Conservation (phyloP, 192 early-diverging fungal species). For the Chytriomyces sp. region DNA sequence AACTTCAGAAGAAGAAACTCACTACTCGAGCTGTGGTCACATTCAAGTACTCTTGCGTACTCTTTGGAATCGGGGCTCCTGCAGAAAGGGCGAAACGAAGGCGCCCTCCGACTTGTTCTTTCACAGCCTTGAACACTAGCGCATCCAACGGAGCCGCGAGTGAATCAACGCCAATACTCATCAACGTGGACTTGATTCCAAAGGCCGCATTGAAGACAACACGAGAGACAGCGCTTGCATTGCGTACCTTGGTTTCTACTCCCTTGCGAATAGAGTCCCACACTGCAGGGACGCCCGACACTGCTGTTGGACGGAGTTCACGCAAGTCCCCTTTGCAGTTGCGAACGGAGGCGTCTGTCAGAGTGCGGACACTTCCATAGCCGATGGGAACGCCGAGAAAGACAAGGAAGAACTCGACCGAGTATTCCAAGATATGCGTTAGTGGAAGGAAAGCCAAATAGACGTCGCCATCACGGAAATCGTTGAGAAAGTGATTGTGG, state of each 20-base stretch:
- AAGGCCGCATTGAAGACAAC: constrained; percentile 76
- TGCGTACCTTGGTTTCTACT: constrained; percentile 65
- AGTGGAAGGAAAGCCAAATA: constrained; percentile 75
- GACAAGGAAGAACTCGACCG: constrained; percentile 71
- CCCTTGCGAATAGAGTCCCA: constrained; percentile 84
- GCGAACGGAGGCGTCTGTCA: constrained; percentile 65
- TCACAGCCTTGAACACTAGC: constrained; percentile 81
- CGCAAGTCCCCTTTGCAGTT: no score
- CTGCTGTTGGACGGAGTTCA: constrained; percentile 65
- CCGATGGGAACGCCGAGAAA: constrained; percentile 58
- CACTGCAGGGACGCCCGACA: constrained; percentile 74
- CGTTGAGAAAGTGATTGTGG: constrained; percentile 4
- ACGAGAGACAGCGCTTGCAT: constrained; percentile 54
- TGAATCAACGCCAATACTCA: constrained; percentile 64
- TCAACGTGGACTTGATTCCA: constrained; percentile 67
- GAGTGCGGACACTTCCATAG: constrained; percentile 66
- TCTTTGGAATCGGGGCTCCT: constrained; percentile 82
- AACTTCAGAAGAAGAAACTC: no score
- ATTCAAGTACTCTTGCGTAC: constrained; percentile 82
- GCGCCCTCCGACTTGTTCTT: constrained; percentile 75
- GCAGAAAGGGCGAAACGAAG: constrained; percentile 80
- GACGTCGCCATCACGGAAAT: constrained; percentile 47
- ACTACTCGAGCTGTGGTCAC: constrained; percentile 74
- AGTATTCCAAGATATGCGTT: constrained; percentile 87
- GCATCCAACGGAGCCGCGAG: constrained; percentile 68